These are phyloP conservation scores for Huntiella bhutanensis DNA, from an alignment of 2,329 filamentous ascomycete genomes.

Conservation along the genomic window DNA sequence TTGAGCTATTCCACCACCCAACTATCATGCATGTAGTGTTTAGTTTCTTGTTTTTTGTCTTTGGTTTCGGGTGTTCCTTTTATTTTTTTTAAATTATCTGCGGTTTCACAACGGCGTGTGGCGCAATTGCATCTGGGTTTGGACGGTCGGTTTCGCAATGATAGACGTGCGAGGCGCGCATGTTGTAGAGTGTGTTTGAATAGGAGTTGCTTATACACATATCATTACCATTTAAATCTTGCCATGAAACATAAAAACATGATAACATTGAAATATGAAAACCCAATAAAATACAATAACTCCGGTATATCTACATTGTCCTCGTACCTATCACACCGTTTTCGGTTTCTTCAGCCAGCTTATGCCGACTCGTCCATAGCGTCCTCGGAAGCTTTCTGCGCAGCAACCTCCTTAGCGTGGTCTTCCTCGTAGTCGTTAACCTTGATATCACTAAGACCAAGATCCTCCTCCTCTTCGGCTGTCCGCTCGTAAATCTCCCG, in stretches of 20 bases:
- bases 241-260: constrained; percentile 5
- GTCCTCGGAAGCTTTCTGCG: constrained; percentile 20
- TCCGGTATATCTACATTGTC: neutral
- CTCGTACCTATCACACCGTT: neutral
- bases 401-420: constrained; percentile 19
- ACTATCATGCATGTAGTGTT: neutral
- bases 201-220: neutral
- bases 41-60: constrained; percentile 4
- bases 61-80: neutral
- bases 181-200: neutral
- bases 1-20: neutral
- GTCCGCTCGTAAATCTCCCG: constrained; percentile 72
- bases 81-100: neutral
- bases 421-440: constrained; percentile 55
- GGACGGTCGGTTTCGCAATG: neutral
- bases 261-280: constrained; percentile 3
- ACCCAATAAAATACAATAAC: constrained; percentile 5
- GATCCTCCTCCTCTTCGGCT: constrained; percentile 79
- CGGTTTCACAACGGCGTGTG: constrained; percentile 4
- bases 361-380: constrained; percentile 11
- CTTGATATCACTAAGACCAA: constrained; percentile 86
- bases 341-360: neutral
- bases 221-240: neutral
- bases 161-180: neutral
- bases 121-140: constrained; percentile 1